Evolutionary conservation across 176 grass and related monocot genomes (phyloP).

Genomic region (Avena insularis): DNA sequence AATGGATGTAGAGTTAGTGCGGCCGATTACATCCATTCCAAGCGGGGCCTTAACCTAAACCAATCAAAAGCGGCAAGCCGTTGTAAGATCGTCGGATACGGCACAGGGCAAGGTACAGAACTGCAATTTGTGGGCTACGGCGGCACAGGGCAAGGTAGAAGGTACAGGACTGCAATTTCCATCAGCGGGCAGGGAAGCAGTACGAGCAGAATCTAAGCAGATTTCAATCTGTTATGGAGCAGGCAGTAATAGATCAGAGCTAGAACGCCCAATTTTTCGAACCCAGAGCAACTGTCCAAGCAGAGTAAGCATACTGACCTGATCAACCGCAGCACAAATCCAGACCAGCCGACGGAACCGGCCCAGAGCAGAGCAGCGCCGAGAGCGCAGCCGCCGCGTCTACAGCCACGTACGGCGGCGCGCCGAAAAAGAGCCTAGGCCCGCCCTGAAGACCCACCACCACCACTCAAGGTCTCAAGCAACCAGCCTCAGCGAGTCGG

Average conservation of each 20-base stretch:
- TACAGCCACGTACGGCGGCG: background rate
- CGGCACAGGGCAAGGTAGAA: too few species aligned
- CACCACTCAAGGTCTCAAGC: too few species aligned
- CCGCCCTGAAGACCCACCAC: background rate
- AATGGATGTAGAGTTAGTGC: too few species aligned
- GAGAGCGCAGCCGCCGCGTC: background rate
- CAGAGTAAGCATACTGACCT: slow-evolving; percentile 44
- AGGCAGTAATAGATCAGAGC: background rate
- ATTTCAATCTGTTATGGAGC: background rate
- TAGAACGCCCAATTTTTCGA: background rate
- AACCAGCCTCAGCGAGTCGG: background rate
- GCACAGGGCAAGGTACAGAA: too few species aligned
- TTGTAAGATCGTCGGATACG: background rate
- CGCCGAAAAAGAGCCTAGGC: background rate
- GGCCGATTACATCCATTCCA: too few species aligned
- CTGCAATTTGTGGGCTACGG: too few species aligned
- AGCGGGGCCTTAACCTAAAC: background rate
- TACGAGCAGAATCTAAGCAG: background rate
- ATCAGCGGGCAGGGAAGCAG: background rate
- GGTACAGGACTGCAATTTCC: too few species aligned
- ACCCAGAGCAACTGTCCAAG: background rate
- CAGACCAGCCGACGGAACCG: background rate
- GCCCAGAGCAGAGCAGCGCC: background rate
- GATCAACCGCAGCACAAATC: background rate
- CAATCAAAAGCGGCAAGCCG: background rate